Conservation (phyloP, 2,329 filamentous ascomycete genomes). For the Colletotrichum sojae region DNA sequence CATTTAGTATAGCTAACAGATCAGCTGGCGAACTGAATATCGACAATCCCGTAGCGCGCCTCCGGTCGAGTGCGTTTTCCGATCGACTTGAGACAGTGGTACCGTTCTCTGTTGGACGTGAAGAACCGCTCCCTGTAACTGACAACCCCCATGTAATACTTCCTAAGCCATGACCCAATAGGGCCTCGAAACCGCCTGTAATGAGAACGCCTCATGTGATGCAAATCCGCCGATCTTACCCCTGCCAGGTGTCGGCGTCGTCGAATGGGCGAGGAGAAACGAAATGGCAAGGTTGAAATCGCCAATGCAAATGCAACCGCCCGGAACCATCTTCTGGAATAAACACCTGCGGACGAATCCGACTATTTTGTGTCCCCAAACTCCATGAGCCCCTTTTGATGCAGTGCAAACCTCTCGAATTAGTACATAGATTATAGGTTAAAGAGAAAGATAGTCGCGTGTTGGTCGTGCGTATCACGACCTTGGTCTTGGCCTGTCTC, state of each 20-base stretch:
- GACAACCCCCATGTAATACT: constrained; percentile 25
- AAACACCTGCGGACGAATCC: constrained; percentile 9
- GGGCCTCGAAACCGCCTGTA: constrained; percentile 21
- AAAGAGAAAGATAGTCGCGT: constrained; percentile 16
- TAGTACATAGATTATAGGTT: constrained; percentile 40
- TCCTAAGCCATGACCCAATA: constrained; percentile 13
- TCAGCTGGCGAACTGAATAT: constrained; percentile 8
- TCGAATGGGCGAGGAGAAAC: constrained; percentile 17
- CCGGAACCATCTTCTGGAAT: constrained; percentile 13
- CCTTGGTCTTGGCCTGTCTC: constrained; percentile 31
- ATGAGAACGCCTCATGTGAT: constrained; percentile 37
- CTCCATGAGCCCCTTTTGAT: constrained; percentile 38
- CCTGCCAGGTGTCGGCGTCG: neutral
- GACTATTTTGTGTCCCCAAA: constrained; percentile 29
- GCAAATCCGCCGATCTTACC: constrained; percentile 27
- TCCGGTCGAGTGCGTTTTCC: neutral
- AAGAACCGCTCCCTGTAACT: constrained; percentile 8
- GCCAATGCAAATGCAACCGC: constrained; percentile 1
- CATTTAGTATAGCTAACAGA: constrained; percentile 12
- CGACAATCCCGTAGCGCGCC: neutral
- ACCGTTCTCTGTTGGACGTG: constrained; percentile 7
- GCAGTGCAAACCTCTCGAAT: constrained; percentile 32
- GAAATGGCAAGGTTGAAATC: constrained; percentile 8
- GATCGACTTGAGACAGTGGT: neutral
- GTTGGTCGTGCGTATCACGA: constrained; percentile 9